Conservation (phyloP, 139 green algal species). For the Diplosphaera chodatii region DNA sequence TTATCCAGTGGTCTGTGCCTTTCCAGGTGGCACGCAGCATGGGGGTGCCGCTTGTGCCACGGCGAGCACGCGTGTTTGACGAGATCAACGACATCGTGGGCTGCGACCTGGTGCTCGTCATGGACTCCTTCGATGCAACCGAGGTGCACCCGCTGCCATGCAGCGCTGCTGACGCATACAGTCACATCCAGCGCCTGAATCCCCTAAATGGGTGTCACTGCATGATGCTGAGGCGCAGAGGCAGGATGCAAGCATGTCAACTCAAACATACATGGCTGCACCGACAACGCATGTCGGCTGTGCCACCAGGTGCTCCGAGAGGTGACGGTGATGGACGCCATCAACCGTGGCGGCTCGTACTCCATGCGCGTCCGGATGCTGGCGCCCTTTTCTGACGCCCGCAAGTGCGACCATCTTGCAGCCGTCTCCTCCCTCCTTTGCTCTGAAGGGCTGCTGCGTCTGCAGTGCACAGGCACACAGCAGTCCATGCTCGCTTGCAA, state of each 20-base stretch:
- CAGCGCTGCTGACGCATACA: too few relatives aligned
- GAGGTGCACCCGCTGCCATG: constrained; percentile 29
- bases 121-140: constrained; percentile 45
- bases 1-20: not conserved
- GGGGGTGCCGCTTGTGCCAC: constrained; percentile 9
- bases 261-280: too few relatives aligned
- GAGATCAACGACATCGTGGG: constrained; percentile 40
- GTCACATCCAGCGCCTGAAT: too few relatives aligned
- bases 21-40: not conserved
- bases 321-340: constrained; percentile 43
- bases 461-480: too few relatives aligned
- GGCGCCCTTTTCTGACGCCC: constrained; percentile 9
- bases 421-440: too few relatives aligned
- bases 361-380: constrained; percentile 23
- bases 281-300: constrained; percentile 8
- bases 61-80: constrained; percentile 27
- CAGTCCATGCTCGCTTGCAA: too few relatives aligned
- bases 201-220: too few relatives aligned
- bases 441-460: too few relatives aligned
- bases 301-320: constrained; percentile 21
- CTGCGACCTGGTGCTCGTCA: constrained; percentile 52
- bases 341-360: constrained; percentile 45
- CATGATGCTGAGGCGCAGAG: too few relatives aligned
- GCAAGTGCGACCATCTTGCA: not conserved
- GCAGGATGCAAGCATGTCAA: too few relatives aligned